phyloP scores from a whole-genome alignment of 495 filamentous ascomycete species.

The Pyronema domesticum region DNA sequence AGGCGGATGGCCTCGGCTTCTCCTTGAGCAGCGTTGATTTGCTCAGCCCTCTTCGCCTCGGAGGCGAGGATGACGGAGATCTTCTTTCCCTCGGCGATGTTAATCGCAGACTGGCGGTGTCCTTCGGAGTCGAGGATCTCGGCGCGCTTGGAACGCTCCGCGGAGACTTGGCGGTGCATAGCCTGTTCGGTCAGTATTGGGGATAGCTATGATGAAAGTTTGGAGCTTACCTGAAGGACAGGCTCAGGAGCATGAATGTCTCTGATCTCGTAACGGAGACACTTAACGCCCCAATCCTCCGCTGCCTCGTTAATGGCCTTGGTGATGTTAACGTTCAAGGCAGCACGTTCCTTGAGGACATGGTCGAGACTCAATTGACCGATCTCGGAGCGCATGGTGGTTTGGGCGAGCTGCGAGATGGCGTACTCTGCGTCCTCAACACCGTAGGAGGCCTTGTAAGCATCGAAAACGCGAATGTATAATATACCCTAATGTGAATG shows the following conservation, averaged over 20 bases:
- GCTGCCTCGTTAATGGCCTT: conserved; percentile 95
- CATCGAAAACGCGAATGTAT: conserved; percentile 90
- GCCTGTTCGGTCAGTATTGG: conserved; percentile 35
- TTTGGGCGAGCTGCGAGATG: conserved; percentile 93
- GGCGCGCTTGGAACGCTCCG: conserved; percentile 86
- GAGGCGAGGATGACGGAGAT: conserved; percentile 89
- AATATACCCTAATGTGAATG: conserved; percentile 43
- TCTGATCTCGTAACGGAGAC: conserved; percentile 90
- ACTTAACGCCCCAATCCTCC: conserved; percentile 88
- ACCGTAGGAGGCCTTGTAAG: conserved; percentile 95
- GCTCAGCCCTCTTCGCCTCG: conserved; percentile 74
- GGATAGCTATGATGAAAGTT: background rate
- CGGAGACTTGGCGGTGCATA: conserved; percentile 96
- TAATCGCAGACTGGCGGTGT: conserved; percentile 90
- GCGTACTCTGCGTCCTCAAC: conserved; percentile 98
- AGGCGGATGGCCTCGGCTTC: conserved; percentile 86
- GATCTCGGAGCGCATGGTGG: conserved; percentile 96
- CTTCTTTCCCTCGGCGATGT: conserved; percentile 92
- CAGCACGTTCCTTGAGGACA: conserved; percentile 87
- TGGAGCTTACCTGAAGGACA: conserved; percentile 38
- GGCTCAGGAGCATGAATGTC: conserved; percentile 92
- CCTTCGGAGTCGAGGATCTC: conserved; percentile 95
- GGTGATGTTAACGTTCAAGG: conserved; percentile 93
- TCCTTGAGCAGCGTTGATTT: conserved; percentile 79
- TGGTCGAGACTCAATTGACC: conserved; percentile 92